phyloP scores from a whole-genome alignment of 2,329 filamentous ascomycete species.

The Cladophialophora carrionii region DNA sequence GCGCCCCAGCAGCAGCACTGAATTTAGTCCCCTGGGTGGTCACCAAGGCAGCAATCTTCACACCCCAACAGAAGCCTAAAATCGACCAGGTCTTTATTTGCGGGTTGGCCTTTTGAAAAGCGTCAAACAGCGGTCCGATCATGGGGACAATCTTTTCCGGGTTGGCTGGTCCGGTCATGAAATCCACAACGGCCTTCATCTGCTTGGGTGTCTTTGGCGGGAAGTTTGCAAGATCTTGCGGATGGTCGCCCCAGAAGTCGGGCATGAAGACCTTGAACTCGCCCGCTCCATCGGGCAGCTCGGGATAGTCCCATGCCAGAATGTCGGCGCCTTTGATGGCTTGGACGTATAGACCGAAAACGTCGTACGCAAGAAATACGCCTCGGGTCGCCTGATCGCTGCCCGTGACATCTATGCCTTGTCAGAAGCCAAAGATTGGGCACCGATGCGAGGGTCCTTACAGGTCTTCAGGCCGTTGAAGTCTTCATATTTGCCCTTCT shows the following conservation, averaged over 20 bases:
- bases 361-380: slow-evolving; percentile 20
- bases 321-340: slow-evolving; percentile 19
- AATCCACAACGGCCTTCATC: slow-evolving; percentile 8
- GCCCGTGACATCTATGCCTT: slow-evolving; percentile 15
- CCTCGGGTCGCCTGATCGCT: slow-evolving; percentile 8
- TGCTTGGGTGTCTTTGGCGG: slow-evolving; percentile 18
- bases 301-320: slow-evolving; percentile 11
- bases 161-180: slow-evolving; percentile 17
- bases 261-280: slow-evolving; percentile 25
- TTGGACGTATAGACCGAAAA: slow-evolving; percentile 21
- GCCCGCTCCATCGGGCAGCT: slow-evolving; percentile 16
- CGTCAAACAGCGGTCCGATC: slow-evolving; percentile 13
- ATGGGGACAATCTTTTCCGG: slow-evolving; percentile 6
- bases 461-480: slow-evolving; percentile 22
- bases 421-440: background rate
- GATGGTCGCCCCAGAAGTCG: slow-evolving; percentile 23
- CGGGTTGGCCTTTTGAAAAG: slow-evolving; percentile 18
- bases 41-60: slow-evolving; percentile 47
- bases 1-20: slow-evolving; percentile 54
- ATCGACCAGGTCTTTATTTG: slow-evolving; percentile 15
- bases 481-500: slow-evolving; percentile 17
- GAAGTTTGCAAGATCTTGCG: slow-evolving; percentile 18
- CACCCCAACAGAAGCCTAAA: slow-evolving; percentile 19
- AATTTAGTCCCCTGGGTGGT: slow-evolving; percentile 53
- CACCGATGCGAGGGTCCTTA: background rate